These are phyloP conservation scores for Endothia cerciana DNA, from an alignment of 2,329 filamentous ascomycete species.

Conservation along the genomic window DNA sequence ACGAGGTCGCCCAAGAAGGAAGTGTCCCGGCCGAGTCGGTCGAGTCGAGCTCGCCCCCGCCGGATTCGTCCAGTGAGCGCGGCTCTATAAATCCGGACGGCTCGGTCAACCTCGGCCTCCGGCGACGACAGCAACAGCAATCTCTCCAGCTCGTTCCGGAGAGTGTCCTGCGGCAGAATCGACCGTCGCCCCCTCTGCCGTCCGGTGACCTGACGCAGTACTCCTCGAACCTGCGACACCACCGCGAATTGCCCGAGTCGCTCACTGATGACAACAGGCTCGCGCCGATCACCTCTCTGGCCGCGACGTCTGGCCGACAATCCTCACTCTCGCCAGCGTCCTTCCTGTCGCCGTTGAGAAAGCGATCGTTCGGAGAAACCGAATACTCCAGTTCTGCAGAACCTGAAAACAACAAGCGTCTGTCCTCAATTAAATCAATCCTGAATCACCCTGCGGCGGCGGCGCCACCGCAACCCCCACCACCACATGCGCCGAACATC, in stretches of 20 bases:
- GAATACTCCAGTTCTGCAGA: constrained; percentile 42
- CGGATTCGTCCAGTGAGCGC: constrained; percentile 46
- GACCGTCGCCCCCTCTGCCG: constrained; percentile 49
- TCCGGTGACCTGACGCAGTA: constrained; percentile 55
- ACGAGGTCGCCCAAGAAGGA: constrained; percentile 46
- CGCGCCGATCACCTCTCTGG: constrained; percentile 57
- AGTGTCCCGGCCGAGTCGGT: constrained; percentile 53
- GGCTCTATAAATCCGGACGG: constrained; percentile 66
- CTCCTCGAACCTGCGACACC: constrained; percentile 46
- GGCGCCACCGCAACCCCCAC: constrained; percentile 12
- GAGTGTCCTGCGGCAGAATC: constrained; percentile 47
- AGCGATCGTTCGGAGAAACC: constrained; percentile 69
- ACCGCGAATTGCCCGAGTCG: constrained; percentile 46
- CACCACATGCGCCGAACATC: constrained; percentile 2
- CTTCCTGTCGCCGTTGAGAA: constrained; percentile 62
- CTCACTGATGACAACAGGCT: constrained; percentile 61
- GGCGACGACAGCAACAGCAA: constrained; percentile 50
- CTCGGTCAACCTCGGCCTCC: constrained; percentile 65
- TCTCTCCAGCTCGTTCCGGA: constrained; percentile 53
- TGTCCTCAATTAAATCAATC: constrained; percentile 78
- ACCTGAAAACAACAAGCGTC: constrained; percentile 59
- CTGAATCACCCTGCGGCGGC: constrained; percentile 58
- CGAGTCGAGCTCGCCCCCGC: constrained; percentile 45
- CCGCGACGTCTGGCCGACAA: constrained; percentile 52
- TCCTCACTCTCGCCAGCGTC: constrained; percentile 64